These are phyloP conservation scores for Talaromyces sp. DNA, from an alignment of 2,329 filamentous ascomycete species.

Conservation along the genomic window DNA sequence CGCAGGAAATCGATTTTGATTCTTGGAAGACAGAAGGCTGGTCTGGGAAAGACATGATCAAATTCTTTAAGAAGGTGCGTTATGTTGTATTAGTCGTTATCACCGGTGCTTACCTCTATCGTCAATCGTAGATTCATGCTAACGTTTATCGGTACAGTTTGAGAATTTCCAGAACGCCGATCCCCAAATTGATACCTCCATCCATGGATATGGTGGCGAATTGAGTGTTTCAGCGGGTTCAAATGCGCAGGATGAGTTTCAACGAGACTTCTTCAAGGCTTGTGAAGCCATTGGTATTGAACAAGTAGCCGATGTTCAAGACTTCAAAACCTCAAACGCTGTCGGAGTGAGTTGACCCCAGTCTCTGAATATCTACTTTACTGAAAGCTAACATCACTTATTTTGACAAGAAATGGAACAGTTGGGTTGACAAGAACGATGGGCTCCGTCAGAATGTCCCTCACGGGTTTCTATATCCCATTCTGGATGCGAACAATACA, in stretches of 20 bases:
- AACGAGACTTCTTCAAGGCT: slow-evolving; percentile 21
- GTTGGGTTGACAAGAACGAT: slow-evolving; percentile 21
- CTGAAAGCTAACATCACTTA: background rate
- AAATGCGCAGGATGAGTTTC: slow-evolving; percentile 19
- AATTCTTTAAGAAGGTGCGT: slow-evolving; percentile 6
- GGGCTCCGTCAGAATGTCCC: slow-evolving; percentile 22
- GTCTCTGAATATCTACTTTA: background rate
- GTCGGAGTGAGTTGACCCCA: slow-evolving; percentile 18
- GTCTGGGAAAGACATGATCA: slow-evolving; percentile 10
- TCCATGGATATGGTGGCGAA: slow-evolving; percentile 22
- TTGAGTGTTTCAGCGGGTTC: slow-evolving; percentile 21
- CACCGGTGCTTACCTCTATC: background rate
- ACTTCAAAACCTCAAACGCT: slow-evolving; percentile 21
- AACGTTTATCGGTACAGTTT: slow-evolving; percentile 9
- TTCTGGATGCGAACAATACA: slow-evolving; percentile 6
- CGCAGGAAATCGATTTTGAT: slow-evolving; percentile 8
- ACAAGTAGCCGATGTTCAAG: slow-evolving; percentile 18
- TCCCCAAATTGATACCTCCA: slow-evolving; percentile 17
- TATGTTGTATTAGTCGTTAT: background rate
- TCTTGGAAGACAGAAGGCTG: slow-evolving; percentile 7
- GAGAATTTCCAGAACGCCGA: slow-evolving; percentile 21
- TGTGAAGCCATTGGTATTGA: slow-evolving; percentile 19
- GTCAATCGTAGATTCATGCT: background rate
- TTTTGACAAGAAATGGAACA: slow-evolving; percentile 20
- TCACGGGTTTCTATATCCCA: slow-evolving; percentile 21